Evolutionary conservation across 192 early-diverging fungal genomes (phyloP), one percentile per base, ranked within the genome.

Genomic region (Linnemannia hyalina): DNA sequence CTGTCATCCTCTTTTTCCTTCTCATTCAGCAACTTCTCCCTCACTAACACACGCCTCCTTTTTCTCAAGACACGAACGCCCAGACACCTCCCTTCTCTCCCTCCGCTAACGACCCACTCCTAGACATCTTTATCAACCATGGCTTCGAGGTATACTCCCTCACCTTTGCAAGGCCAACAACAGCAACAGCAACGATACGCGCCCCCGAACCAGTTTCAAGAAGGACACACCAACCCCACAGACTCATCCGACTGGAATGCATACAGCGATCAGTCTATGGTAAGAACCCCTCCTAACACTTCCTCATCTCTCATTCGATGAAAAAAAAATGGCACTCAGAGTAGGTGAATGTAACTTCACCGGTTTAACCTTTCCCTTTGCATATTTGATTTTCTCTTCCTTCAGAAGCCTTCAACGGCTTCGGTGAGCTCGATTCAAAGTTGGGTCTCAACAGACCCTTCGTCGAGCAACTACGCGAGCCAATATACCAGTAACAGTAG

Each of bases 351-450:
- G 41, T n/a, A 3, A 9, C 18, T 71, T 65, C 9, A 10, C 35
- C 7, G 18, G 22, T 22, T 26, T 71, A 35, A 71, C 41, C 35
- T 36, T 36, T 68, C 65, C 35, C 29, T 15, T 44, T 74, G 26
- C 15, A 26, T 42, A 74, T 11, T 54, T n/a, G 47, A 16, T 26
- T 38, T 36, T 29, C 72, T 75, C 15, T 40, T 49, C 15, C 42
- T n/a, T 35, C 82, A 83, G 82, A 78, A 78, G 76, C 73, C 42
- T 63, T 38, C 76, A 9, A 72, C 73, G 38, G 73, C 36, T 13
- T 78, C 82, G 1, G 40, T 74, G 76, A 83, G 82, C 73, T 78
- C 82, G 4, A 52, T 74, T 44, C 71, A 82, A 76, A 77, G 76
- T 47, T 77, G 81, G 81, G 35, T 42, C 41, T 69, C 82, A 26